Evolutionary conservation across 805 yeast genomes (phyloP).

Genomic region (Tetrapisispora iriomotensis): DNA sequence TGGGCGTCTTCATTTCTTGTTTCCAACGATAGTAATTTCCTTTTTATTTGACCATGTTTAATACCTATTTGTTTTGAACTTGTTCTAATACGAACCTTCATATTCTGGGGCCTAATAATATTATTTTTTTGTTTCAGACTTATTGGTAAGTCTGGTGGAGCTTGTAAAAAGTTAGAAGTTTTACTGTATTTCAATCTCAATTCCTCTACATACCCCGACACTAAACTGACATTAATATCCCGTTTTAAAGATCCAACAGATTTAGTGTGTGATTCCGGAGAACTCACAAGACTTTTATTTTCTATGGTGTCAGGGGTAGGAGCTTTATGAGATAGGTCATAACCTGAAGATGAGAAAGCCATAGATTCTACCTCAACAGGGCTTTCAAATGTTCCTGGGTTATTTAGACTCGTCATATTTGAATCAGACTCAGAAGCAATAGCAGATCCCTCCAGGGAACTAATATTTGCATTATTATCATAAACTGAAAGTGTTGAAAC

Average conservation of each 20-base stretch:
- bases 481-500: too few relatives aligned
- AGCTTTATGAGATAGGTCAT: neutral
- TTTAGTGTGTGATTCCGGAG: neutral
- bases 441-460: too few relatives aligned
- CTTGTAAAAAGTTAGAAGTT: slow-evolving; percentile 27
- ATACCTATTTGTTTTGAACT: slow-evolving; percentile 30
- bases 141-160: slow-evolving; percentile 29
- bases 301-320: neutral
- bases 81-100: slow-evolving; percentile 27
- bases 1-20: slow-evolving; percentile 14
- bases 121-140: slow-evolving; percentile 26
- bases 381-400: neutral
- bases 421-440: too few relatives aligned
- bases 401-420: neutral
- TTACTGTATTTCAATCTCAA: slow-evolving; percentile 24
- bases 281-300: neutral
- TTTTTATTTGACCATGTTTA: slow-evolving; percentile 30
- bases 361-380: neutral
- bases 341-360: neutral
- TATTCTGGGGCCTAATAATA: slow-evolving; percentile 25
- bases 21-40: slow-evolving; percentile 26
- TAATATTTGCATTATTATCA: too few relatives aligned
- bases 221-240: slow-evolving; percentile 20
- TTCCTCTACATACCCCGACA: slow-evolving; percentile 29
- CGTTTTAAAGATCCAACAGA: slow-evolving; percentile 2